Evolutionary conservation across 164 flowering plant species (phyloP).

Genomic region (Macadamia tetraphylla): DNA sequence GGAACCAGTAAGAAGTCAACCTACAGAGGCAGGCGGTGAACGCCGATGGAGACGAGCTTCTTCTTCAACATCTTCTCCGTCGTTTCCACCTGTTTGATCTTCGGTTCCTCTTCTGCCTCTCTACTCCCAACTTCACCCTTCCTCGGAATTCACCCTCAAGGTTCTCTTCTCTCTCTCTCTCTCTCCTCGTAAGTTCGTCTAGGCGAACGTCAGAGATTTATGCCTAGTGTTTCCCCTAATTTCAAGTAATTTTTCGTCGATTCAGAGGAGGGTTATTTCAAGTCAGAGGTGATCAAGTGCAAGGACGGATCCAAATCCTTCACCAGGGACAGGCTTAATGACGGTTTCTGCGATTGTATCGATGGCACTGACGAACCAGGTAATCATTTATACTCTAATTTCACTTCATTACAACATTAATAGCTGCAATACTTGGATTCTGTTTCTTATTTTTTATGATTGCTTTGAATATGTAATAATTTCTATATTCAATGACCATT

Average conservation of each 20-base stretch:
- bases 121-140: too few relatives aligned
- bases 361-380: constrained; percentile 95
- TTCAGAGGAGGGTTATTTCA: constrained; percentile 65
- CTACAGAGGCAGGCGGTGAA: too few relatives aligned
- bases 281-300: constrained; percentile 52
- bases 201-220: neutral
- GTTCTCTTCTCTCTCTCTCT: too few relatives aligned
- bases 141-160: too few relatives aligned
- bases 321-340: constrained; percentile 56
- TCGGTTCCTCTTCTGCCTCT: too few relatives aligned
- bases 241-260: neutral
- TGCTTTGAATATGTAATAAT: too few relatives aligned
- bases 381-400: constrained; percentile 13
- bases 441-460: neutral
- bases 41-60: too few relatives aligned
- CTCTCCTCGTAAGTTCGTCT: neutral
- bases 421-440: neutral
- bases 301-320: constrained; percentile 70
- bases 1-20: too few relatives aligned
- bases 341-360: constrained; percentile 71
- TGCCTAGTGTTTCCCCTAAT: neutral
- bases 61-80: too few relatives aligned
- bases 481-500: too few relatives aligned
- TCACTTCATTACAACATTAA: neutral
- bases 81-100: too few relatives aligned